phyloP scores from a whole-genome alignment of 495 filamentous ascomycete genomes.

The Aspergillus bertholletiae region DNA sequence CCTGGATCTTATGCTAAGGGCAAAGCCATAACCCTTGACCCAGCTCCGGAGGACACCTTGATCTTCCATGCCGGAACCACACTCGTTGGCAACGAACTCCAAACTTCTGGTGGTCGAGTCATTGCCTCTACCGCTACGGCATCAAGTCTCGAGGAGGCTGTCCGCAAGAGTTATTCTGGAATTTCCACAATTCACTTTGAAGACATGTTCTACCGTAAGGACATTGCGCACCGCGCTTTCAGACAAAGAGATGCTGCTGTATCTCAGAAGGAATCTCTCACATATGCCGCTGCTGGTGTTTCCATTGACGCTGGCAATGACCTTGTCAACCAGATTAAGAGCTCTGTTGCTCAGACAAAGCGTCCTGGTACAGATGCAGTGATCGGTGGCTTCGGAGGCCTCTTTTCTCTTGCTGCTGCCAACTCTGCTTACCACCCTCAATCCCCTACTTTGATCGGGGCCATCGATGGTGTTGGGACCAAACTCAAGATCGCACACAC shows the following conservation, averaged over 20 bases:
- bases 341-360: conserved; percentile 70
- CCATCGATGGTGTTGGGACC: conserved; percentile 94
- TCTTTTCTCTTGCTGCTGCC: conserved; percentile 75
- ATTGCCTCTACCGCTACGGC: conserved; percentile 84
- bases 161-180: conserved; percentile 77
- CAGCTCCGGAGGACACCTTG: conserved; percentile 49
- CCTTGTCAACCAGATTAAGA: conserved; percentile 86
- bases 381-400: conserved; percentile 93
- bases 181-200: conserved; percentile 79
- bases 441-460: conserved; percentile 77
- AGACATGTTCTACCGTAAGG: conserved; percentile 87
- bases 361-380: conserved; percentile 82
- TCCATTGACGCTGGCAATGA: conserved; percentile 89
- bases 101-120: conserved; percentile 82
- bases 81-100: conserved; percentile 55
- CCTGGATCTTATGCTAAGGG: conserved; percentile 85
- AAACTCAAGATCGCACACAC: conserved; percentile 93
- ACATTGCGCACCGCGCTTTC: conserved; percentile 76
- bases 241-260: conserved; percentile 35
- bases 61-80: conserved; percentile 95
- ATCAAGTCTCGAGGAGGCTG: conserved; percentile 69
- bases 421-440: conserved; percentile 59
- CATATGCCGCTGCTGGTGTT: conserved; percentile 90
- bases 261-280: conserved; percentile 54
- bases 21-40: conserved; percentile 62